A percentile compares a stretch with the other conserved stretches of the same genome.
These are phyloP conservation scores for Cladochytrium replicatum DNA, from an alignment of 192 early-diverging fungal species.

Conservation along the genomic window DNA sequence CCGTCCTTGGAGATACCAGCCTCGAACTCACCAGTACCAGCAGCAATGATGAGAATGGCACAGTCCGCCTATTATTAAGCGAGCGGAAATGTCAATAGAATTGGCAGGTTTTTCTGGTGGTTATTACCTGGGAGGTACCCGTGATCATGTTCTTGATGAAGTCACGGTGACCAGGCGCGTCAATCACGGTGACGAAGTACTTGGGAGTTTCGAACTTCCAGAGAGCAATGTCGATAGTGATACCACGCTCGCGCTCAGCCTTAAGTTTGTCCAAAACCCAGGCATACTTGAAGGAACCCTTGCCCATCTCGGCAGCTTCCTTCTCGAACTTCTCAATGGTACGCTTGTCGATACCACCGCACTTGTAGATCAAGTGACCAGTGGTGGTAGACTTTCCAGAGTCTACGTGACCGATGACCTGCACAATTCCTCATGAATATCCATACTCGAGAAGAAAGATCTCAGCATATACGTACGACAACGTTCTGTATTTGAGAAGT, in stretches of 20 bases:
- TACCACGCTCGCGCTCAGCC: slow-evolving; percentile 99
- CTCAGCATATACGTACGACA: too few relatives aligned
- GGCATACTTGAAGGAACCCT: slow-evolving; percentile 99
- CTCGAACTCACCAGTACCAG: slow-evolving; percentile 84
- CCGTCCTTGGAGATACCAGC: slow-evolving; percentile 99
- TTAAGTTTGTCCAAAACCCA: slow-evolving; percentile 99
- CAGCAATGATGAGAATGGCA: slow-evolving; percentile 91
- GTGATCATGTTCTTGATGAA: slow-evolving; percentile 96
- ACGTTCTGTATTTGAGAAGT: too few relatives aligned
- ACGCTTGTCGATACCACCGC: slow-evolving; percentile 99
- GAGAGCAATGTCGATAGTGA: slow-evolving; percentile 97
- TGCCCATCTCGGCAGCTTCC: slow-evolving; percentile 97
- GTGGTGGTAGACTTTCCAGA: slow-evolving; percentile 99
- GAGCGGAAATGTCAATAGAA: background rate
- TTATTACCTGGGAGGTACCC: slow-evolving; percentile 84
- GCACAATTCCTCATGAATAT: too few relatives aligned
- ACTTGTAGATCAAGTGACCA: slow-evolving; percentile 99
- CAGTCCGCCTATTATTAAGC: slow-evolving; percentile 65
- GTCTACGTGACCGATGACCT: slow-evolving; percentile 99
- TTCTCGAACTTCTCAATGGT: slow-evolving; percentile 99
- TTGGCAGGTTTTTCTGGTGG: slow-evolving; percentile 7
- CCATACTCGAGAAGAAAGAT: too few relatives aligned
- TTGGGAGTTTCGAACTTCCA: slow-evolving; percentile 87
- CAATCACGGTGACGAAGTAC: slow-evolving; percentile 97
- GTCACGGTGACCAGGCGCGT: slow-evolving; percentile 99